Evolutionary conservation across 139 green algal species (phyloP).

Genomic region (Auxenochlorella pyrenoidosa): DNA sequence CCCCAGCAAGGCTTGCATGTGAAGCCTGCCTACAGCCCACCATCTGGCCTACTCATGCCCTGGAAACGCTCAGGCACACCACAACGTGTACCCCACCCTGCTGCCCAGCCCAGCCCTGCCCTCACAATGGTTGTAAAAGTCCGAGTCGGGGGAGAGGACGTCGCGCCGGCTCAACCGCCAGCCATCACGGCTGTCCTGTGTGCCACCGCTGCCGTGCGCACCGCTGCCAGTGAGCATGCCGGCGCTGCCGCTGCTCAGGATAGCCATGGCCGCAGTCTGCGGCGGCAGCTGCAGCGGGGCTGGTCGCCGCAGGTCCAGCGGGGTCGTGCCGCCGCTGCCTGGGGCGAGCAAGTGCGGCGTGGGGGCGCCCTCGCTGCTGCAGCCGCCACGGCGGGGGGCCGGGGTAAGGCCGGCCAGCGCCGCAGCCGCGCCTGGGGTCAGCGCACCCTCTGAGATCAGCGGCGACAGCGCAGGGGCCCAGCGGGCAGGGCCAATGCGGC

Average conservation of each 20-base stretch:
- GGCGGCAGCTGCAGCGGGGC: slow-evolving; percentile 20
- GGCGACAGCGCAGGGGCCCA: slow-evolving; percentile 44
- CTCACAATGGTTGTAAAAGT: slow-evolving; percentile 5
- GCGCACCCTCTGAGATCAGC: slow-evolving; percentile 41
- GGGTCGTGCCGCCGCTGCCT: slow-evolving; percentile 1
- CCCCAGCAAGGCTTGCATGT: not conserved
- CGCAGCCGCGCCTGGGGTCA: slow-evolving; percentile 34
- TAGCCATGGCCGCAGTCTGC: not conserved
- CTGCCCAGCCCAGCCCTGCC: not conserved
- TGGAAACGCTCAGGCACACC: too few species aligned
- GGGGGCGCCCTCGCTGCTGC: not conserved
- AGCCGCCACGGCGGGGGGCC: not conserved
- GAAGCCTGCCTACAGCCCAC: too few species aligned
- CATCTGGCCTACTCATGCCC: too few species aligned
- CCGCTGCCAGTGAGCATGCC: not conserved
- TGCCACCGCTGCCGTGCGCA: slow-evolving; percentile 24
- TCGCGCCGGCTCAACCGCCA: slow-evolving; percentile 28
- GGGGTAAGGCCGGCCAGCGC: slow-evolving; percentile 14
- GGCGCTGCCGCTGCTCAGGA: not conserved
- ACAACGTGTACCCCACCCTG: not conserved
- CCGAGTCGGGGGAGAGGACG: slow-evolving; percentile 26
- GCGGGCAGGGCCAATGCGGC: not conserved
- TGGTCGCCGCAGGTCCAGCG: slow-evolving; percentile 13
- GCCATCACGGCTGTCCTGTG: slow-evolving; percentile 33
- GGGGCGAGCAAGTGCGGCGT: not conserved